Base-by-base conservation (phyloP, 1,284 basidiomycete genomes). In the Boletus mariae region DNA sequence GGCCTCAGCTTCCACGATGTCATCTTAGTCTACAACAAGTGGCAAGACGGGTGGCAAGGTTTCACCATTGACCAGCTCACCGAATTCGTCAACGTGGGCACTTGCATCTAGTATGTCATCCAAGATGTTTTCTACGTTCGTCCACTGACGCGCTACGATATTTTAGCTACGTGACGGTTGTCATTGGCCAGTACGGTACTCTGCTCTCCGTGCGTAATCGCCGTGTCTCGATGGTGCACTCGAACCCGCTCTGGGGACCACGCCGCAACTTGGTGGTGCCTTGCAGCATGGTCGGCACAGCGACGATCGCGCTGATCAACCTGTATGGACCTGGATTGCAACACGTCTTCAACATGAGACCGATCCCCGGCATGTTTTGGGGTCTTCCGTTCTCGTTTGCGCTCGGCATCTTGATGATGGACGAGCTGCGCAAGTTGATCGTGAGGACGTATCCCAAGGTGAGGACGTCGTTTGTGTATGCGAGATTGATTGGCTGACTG, bases 321-420 rank as follows among this genome's bases (percentile, higher is more conserved):
- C 52, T 73, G 28, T 72, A 73, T 51, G 72, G 71, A 13, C 69
- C 58, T 23, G 72, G 72, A 1, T 58, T 73, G 13, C 64, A 71
- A 43, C 29, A 45, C 1, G 70, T 73, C 29, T 74, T 71, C 49
- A 49, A 53, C 29, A 76, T 72, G 32, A 58, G 67, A 8, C 72
- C 72, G 1, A 73, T 75, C 41, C 75, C 74, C 3, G 65, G 65
- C 20, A 71, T 71, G 63, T 75, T 71, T 60, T 75, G 74, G 74
- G 73, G 70, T 17, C 58, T 74, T 31, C 74, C 74, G 0, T 73
- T 76, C 48, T 54, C 61, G 1, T 76, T 76, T 53, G 74, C 73
- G 6, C 29, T 67, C 6, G 71, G 67, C 0, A 73, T 76, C 38
- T 51, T 76, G 53, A 60, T 61, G 2, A 62, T 75, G 59, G 74